Percentiles rank a stretch among this genome's conserved stretches.
Evolutionary conservation across 345 rosid genomes (phyloP).

Genomic region (Alliaria petiolata): DNA sequence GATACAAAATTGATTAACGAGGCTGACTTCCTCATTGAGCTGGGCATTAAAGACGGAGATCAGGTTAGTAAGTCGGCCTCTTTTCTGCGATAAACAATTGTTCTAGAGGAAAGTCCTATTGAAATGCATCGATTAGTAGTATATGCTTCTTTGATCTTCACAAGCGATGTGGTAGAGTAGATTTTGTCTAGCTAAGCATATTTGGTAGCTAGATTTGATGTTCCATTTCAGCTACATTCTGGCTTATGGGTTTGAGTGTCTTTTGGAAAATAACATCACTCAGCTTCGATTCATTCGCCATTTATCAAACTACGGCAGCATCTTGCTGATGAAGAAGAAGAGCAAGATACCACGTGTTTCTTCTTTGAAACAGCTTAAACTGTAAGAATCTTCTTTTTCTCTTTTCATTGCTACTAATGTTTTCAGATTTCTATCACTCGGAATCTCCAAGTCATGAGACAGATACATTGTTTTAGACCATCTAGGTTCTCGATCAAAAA

Average conservation of each 20-base stretch:
- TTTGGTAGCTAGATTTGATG: not conserved
- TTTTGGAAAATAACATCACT: not conserved
- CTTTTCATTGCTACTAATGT: not conserved
- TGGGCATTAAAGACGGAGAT: conserved; percentile 81
- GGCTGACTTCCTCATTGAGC: conserved; percentile 41
- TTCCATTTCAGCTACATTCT: too few species aligned
- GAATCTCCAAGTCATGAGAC: not conserved
- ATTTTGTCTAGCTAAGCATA: not conserved
- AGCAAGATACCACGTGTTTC: conserved; percentile 26
- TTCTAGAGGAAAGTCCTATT: not conserved
- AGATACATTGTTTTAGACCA: conserved; percentile 5
- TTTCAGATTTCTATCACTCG: not conserved
- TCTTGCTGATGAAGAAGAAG: conserved; percentile 35
- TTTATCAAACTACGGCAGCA: conserved; percentile 39
- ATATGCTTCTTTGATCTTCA: conserved; percentile 8
- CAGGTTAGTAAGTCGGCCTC: conserved; percentile 42
- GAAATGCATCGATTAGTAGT: not conserved
- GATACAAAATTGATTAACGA: conserved; percentile 58
- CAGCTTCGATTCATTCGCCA: conserved; percentile 83
- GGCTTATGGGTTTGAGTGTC: not conserved
- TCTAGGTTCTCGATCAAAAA: conserved; percentile 20
- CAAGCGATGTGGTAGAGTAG: too few species aligned
- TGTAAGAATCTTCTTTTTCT: conserved; percentile 40
- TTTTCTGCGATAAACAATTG: not conserved
- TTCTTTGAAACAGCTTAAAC: conserved; percentile 30